Percentiles rank a stretch among this genome's conserved stretches.
phyloP scores from a whole-genome alignment of 108 stramenopile genomes.

The Fistulifera pelliculosa region DNA sequence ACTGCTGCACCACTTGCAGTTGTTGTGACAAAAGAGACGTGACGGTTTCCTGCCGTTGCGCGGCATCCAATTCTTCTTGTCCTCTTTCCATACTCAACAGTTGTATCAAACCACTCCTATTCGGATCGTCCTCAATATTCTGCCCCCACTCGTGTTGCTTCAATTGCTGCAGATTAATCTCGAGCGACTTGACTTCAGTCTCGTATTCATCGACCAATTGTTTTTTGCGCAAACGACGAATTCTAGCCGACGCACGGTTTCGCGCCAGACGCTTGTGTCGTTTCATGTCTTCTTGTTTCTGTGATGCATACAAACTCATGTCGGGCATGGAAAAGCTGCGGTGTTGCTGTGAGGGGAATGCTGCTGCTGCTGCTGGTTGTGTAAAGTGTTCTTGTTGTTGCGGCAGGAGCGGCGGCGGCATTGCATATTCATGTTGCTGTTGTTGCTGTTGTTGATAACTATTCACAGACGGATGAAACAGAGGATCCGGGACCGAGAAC shows the following conservation, averaged over 20 bases:
- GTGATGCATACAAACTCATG: conserved; percentile 59
- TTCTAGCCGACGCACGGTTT: conserved; percentile 71
- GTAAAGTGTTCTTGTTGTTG: background rate
- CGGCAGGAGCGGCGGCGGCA: background rate
- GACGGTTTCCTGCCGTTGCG: conserved; percentile 51
- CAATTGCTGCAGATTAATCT: conserved; percentile 60
- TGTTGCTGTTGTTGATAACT: no score
- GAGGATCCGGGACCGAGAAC: conserved; percentile 11
- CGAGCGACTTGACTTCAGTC: conserved; percentile 78
- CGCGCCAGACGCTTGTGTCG: conserved; percentile 71
- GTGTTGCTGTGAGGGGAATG: conserved; percentile 8
- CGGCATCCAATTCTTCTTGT: conserved; percentile 53
- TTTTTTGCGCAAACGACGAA: conserved; percentile 79
- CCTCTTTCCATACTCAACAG: conserved; percentile 84
- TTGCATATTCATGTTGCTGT: background rate
- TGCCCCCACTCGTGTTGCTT: conserved; percentile 62
- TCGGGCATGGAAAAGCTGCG: conserved; percentile 66
- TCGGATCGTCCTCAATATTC: conserved; percentile 1
- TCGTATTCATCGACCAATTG: conserved; percentile 85
- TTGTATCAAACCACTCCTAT: conserved; percentile 22
- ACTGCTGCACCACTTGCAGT: conserved; percentile 57
- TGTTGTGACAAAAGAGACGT: conserved; percentile 62
- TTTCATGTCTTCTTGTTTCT: conserved; percentile 73
- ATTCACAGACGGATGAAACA: background rate
- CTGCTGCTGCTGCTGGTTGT: conserved; percentile 6